phyloP scores from a whole-genome alignment of 352 stramenopile species.

The Globisporangium camurandrum region DNA sequence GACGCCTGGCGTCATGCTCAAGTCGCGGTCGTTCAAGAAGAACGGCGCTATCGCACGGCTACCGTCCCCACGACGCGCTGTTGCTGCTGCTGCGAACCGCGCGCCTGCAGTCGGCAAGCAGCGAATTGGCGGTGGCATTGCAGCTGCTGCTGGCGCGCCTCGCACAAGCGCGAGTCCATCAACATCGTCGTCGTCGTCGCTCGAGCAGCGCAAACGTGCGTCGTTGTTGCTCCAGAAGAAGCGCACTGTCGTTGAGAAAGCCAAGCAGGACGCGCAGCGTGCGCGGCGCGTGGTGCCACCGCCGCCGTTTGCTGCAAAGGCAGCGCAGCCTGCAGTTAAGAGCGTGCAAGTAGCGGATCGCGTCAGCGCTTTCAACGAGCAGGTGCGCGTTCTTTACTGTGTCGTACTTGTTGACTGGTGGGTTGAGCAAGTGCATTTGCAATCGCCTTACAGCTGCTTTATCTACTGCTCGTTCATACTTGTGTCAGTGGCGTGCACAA shows the following conservation, averaged over 20 bases:
- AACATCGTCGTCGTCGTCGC: constrained; percentile 3
- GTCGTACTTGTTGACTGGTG: too few relatives aligned
- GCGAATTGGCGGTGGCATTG: not conserved
- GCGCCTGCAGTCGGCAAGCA: constrained; percentile 2
- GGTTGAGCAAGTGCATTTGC: not conserved
- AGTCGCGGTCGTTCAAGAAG: constrained; percentile 14
- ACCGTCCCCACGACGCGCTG: not conserved
- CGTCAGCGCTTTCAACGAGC: constrained; percentile 49
- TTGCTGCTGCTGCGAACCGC: not conserved
- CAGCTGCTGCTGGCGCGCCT: not conserved
- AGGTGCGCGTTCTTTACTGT: too few relatives aligned
- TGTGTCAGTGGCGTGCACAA: constrained; percentile 32
- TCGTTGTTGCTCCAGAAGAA: constrained; percentile 17
- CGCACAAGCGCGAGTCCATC: constrained; percentile 3
- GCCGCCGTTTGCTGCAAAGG: not conserved
- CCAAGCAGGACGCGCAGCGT: constrained; percentile 10
- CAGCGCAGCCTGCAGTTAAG: not conserved
- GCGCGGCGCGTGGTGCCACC: not conserved
- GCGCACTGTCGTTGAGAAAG: constrained; percentile 14
- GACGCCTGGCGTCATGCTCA: constrained; percentile 5
- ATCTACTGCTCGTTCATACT: not conserved
- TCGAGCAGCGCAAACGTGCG: constrained; percentile 13
- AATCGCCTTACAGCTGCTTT: not conserved
- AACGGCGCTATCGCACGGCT: not conserved
- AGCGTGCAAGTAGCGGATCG: constrained; percentile 17